These are phyloP conservation scores for Didymella exigua DNA, from an alignment of 2,329 filamentous ascomycete genomes.

Conservation along the genomic window DNA sequence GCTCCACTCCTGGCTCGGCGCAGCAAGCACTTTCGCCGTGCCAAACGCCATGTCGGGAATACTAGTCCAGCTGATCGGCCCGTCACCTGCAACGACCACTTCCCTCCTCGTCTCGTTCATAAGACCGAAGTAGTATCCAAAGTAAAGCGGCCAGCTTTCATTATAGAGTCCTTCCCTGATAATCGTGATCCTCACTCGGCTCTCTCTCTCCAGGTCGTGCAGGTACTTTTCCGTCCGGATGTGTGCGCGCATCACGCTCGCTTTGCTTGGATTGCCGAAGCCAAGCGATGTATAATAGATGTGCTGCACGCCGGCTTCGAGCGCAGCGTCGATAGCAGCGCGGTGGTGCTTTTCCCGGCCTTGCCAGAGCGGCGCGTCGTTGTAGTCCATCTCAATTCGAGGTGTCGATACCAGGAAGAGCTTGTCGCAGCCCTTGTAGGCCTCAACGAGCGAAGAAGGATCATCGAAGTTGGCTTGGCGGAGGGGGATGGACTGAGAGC, in stretches of 20 bases:
- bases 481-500: conserved; percentile 40
- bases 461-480: conserved; percentile 51
- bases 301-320: conserved; percentile 50
- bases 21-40: conserved; percentile 49
- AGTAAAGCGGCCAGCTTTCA: conserved; percentile 56
- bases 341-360: conserved; percentile 54
- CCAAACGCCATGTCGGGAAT: conserved; percentile 53
- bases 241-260: conserved; percentile 55
- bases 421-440: conserved; percentile 47
- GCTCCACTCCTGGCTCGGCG: conserved; percentile 36
- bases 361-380: conserved; percentile 48
- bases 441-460: conserved; percentile 39
- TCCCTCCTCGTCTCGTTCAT: conserved; percentile 45
- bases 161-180: conserved; percentile 55
- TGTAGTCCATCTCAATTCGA: conserved; percentile 52
- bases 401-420: conserved; percentile 56
- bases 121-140: conserved; percentile 50
- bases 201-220: conserved; percentile 30
- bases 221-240: conserved; percentile 53
- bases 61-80: conserved; percentile 51
- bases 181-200: conserved; percentile 41
- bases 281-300: conserved; percentile 56
- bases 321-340: conserved; percentile 51
- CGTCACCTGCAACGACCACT: conserved; percentile 51
- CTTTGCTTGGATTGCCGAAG: conserved; percentile 50